These are phyloP conservation scores for Spongospora subterranea DNA, from an alignment of 208 protist species.

Conservation along the genomic window DNA sequence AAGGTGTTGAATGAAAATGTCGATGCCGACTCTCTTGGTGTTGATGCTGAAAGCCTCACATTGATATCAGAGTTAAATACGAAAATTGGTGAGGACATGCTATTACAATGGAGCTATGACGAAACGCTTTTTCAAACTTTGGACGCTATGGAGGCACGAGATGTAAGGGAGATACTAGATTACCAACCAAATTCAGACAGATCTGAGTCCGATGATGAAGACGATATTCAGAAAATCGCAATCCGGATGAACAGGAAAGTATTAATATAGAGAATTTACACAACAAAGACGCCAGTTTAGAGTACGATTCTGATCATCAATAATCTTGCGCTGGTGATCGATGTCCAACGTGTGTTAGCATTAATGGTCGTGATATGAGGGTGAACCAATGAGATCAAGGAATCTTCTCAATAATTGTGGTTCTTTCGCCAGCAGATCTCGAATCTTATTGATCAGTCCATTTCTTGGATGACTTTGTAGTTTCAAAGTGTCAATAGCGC, in stretches of 20 bases:
- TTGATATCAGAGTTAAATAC: neutral
- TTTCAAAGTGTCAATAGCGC: no score
- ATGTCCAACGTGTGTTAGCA: no score
- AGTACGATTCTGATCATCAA: no score
- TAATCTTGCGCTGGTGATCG: no score
- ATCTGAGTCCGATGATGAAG: neutral
- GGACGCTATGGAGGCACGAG: neutral
- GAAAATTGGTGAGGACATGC: neutral
- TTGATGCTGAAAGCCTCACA: neutral
- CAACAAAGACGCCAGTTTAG: no score
- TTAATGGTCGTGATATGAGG: no score
- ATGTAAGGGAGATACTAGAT: neutral
- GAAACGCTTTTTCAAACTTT: neutral
- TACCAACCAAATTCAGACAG: neutral
- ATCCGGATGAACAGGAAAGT: neutral
- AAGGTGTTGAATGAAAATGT: neutral
- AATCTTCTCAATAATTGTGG: no score
- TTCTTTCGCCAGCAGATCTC: no score
- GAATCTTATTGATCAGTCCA: no score
- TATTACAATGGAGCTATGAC: neutral
- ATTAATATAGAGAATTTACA: no score
- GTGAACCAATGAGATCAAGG: no score
- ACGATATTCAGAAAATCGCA: neutral
- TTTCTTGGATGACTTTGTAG: no score
- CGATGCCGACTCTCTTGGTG: neutral